Conservation (phyloP, 192 early-diverging fungal species). For the Lobosporangium transversale region DNA sequence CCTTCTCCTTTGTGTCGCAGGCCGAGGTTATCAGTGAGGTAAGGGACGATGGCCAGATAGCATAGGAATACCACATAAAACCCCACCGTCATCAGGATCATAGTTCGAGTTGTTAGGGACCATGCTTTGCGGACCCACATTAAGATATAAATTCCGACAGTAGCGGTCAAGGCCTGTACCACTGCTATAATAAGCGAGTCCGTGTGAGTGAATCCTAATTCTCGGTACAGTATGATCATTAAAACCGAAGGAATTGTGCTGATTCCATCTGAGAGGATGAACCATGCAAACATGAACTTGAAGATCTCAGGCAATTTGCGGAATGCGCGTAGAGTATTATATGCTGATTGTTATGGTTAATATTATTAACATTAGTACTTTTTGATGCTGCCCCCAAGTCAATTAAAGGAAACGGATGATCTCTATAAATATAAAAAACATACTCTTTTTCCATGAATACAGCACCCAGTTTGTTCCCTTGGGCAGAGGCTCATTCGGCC, state of each 20-base stretch:
- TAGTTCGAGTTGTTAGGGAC: slow-evolving; percentile 53
- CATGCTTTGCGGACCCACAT: slow-evolving; percentile 57
- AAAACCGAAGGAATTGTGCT: slow-evolving; percentile 63
- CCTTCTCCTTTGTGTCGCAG: slow-evolving; percentile 23
- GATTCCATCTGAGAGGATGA: slow-evolving; percentile 71
- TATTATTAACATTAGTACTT: too few species aligned
- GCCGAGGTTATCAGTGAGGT: slow-evolving; percentile 52
- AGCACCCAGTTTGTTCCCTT: slow-evolving; percentile 54
- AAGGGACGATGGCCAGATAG: slow-evolving; percentile 58
- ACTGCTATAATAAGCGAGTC: slow-evolving; percentile 61
- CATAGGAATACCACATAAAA: slow-evolving; percentile 56
- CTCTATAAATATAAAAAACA: neutral
- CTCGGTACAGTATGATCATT: slow-evolving; percentile 64
- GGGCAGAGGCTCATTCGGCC: slow-evolving; percentile 56
- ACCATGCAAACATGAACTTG: slow-evolving; percentile 72
- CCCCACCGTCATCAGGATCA: slow-evolving; percentile 54
- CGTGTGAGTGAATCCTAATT: slow-evolving; percentile 55
- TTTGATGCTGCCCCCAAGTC: too few species aligned
- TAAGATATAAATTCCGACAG: slow-evolving; percentile 61
- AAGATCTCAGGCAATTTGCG: slow-evolving; percentile 59
- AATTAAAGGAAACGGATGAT: neutral
- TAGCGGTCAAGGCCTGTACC: slow-evolving; percentile 57
- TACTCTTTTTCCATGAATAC: slow-evolving; percentile 53
- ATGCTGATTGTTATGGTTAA: too few species aligned
- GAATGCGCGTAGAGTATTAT: slow-evolving; percentile 46